Evolutionary conservation across 2,329 filamentous ascomycete species (phyloP), one percentile per base, ranked within the genome.

Genomic region (Nectriaceae sp.): DNA sequence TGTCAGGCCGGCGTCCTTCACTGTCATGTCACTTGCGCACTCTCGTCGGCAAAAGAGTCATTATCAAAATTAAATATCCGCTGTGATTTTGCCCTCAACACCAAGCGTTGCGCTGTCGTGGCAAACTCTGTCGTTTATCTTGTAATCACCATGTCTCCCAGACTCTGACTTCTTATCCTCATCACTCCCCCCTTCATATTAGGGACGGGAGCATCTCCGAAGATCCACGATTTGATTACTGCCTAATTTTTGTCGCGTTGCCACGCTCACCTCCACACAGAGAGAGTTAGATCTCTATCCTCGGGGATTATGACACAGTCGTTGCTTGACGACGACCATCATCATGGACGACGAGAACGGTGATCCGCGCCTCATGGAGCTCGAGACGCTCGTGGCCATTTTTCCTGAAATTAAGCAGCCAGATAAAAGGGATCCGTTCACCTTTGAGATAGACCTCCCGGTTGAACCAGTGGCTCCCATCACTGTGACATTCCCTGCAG

Each of bases 351-450:
- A 69, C 46, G 69, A 69, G 49, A 69, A 66, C 54, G 75, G 79
- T 59, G 78, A 83, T 60, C 71, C 75, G 54, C 82, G 84, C 42
- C 66, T 74, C 46, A 71, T 76, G 40, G 84, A 88, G 71, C 73
- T 88, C 46, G 77, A 75, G 59, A 78, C 82, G 13, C 75, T 88
- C 47, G 70, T 75, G 47, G 82, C 83, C 53, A 88, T 88, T 59
- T 88, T 79, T 55, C 84, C 84, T n/a, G 85, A 88, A 66, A 78
- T 88, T 13, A 72, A 72, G 22, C 67, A 70, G 8, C 64, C 74
- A 18, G 65, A 73, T 39, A 62, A 71, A 5, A 58, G 73, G 24
- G 69, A 75, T 36, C 51, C 52, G n/a, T 76, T 77, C 57, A 71
- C 70, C 6, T 77, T 85, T 62, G 71, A 73, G 37, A 75, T 87